Percentiles rank a stretch among this genome's conserved stretches.
phyloP scores from a whole-genome alignment of 1,284 basidiomycete genomes.

The Apiotrichum gamsii region DNA sequence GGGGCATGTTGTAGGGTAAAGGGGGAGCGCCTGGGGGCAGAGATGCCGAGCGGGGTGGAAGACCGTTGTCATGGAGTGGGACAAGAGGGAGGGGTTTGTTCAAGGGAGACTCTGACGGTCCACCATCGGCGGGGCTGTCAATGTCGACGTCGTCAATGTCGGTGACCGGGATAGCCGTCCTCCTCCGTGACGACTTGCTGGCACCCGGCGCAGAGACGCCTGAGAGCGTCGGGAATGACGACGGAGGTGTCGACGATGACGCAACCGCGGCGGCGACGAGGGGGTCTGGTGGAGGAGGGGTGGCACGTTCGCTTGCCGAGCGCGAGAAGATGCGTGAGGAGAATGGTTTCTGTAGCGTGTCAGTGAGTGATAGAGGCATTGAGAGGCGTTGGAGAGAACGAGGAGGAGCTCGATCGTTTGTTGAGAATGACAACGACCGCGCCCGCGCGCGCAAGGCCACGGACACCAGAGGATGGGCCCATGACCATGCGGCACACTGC shows the following conservation, averaged over 20 bases:
- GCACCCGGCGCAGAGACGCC: no score
- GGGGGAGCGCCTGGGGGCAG: neutral
- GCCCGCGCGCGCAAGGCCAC: no score
- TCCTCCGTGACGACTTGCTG: neutral
- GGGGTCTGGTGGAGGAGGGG: slow-evolving; percentile 6
- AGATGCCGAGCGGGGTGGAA: neutral
- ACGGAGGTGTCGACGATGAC: slow-evolving; percentile 2
- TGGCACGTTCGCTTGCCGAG: slow-evolving; percentile 17
- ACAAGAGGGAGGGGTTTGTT: slow-evolving; percentile 11
- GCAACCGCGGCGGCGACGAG: neutral
- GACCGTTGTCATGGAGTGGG: neutral
- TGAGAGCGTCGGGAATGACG: neutral
- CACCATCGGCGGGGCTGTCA: no score
- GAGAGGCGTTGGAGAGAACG: neutral
- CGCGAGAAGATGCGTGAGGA: slow-evolving; percentile 25
- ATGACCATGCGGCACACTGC: no score
- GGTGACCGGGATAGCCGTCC: no score
- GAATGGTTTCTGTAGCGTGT: slow-evolving; percentile 13
- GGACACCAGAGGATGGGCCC: no score
- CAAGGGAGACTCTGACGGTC: slow-evolving; percentile 2
- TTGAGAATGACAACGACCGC: no score
- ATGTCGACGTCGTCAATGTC: no score
- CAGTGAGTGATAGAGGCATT: neutral
- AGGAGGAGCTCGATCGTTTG: no score
- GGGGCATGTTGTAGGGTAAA: neutral